Evolutionary conservation across 73 alveolate species (phyloP).

Genomic region (Vitrella brassicaformis): DNA sequence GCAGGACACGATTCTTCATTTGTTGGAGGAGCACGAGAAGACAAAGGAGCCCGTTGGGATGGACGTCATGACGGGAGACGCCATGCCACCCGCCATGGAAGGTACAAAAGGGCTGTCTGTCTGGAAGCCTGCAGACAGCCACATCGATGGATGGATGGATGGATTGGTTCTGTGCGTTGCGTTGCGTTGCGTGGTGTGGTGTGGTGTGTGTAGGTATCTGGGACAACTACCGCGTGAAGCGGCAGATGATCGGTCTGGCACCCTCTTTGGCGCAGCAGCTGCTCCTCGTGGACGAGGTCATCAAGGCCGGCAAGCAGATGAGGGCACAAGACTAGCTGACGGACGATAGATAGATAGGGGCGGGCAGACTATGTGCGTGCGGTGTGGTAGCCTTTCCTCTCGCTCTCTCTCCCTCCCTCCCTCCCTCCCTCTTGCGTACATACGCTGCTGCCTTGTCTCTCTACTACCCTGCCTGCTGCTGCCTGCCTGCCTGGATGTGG

Average conservation of each 20-base stretch:
- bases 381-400: no score
- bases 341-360: background rate
- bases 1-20: conserved; percentile 50
- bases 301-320: conserved; percentile 92
- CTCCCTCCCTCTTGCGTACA: no score
- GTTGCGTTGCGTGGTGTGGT: no score
- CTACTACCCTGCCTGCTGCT: no score
- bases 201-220: conserved; percentile 67
- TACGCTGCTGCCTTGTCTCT: no score
- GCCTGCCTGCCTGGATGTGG: no score
- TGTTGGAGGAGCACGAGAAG: conserved; percentile 48
- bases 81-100: background rate
- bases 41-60: conserved; percentile 61
- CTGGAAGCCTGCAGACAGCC: no score
- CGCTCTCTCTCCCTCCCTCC: no score
- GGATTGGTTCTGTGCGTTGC: no score
- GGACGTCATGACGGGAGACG: conserved; percentile 22
- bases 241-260: conserved; percentile 75
- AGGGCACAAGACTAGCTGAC: background rate
- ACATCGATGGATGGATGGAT: no score
- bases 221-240: conserved; percentile 87
- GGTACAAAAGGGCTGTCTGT: no score
- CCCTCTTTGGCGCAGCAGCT: conserved; percentile 92
- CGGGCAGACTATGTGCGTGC: no score
- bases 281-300: conserved; percentile 91